phyloP scores from a whole-genome alignment of 2,329 filamentous ascomycete species.

The Pestalotiopsis sp. region DNA sequence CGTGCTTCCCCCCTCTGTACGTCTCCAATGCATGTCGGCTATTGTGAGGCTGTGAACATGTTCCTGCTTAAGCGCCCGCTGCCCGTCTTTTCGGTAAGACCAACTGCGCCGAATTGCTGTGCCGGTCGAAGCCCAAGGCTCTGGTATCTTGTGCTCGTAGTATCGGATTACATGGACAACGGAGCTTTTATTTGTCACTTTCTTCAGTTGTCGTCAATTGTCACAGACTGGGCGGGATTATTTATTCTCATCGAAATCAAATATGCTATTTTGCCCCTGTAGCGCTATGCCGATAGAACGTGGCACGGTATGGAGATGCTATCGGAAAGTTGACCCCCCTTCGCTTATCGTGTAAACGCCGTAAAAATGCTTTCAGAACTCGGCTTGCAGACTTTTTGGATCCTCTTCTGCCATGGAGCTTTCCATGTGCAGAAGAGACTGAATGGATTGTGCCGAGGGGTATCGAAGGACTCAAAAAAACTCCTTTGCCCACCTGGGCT shows the following conservation, averaged over 20 bases:
- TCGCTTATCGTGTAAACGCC: neutral
- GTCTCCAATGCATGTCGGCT: neutral
- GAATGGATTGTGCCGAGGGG: too few species aligned
- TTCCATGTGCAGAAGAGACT: neutral
- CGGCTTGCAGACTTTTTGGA: neutral
- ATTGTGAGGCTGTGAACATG: neutral
- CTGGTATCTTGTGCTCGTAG: neutral
- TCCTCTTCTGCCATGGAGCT: neutral
- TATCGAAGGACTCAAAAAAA: too few species aligned
- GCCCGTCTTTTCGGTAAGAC: neutral
- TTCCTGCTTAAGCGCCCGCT: constrained; percentile 11
- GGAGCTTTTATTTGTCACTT: too few species aligned
- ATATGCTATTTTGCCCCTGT: too few species aligned
- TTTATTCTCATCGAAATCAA: too few species aligned
- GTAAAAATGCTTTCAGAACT: constrained; percentile 1
- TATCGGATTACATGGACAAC: too few species aligned
- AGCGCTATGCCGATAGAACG: too few species aligned
- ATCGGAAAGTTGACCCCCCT: neutral
- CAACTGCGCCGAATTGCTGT: neutral
- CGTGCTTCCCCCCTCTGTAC: neutral
- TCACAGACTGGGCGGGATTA: too few species aligned
- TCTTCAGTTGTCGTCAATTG: too few species aligned
- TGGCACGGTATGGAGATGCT: too few species aligned
- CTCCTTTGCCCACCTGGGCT: neutral
- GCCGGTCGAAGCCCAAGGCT: neutral